These are phyloP conservation scores for Ensete glaucum DNA, from an alignment of 176 grass and related monocot genomes.

Conservation along the genomic window DNA sequence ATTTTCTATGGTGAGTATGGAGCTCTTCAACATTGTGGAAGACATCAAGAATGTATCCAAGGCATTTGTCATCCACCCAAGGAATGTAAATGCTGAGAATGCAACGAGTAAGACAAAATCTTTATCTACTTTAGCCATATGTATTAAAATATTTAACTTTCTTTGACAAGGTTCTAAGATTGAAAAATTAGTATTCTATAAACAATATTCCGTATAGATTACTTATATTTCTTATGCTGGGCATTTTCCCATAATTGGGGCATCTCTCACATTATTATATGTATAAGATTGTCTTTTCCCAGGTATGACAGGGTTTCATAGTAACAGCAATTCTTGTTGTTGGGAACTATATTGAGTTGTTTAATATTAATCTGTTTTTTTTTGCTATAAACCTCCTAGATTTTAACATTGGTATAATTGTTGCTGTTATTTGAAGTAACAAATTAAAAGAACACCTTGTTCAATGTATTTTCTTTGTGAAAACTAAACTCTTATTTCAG, in stretches of 20 bases:
- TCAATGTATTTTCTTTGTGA: background rate
- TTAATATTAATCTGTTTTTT: background rate
- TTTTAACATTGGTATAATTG: background rate
- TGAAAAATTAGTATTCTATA: background rate
- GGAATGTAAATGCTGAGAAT: slow-evolving; percentile 88
- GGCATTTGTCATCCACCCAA: slow-evolving; percentile 69
- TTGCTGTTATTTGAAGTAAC: background rate
- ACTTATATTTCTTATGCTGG: background rate
- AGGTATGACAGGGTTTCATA: no score
- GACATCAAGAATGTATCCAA: slow-evolving; percentile 98
- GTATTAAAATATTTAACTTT: background rate
- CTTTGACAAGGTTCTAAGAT: background rate
- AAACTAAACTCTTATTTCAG: background rate
- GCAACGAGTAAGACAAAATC: slow-evolving; percentile 37
- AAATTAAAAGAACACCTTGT: background rate
- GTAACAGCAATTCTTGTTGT: background rate
- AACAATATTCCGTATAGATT: background rate
- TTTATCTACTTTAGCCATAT: background rate
- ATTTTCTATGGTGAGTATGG: slow-evolving; percentile 95
- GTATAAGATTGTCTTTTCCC: no score
- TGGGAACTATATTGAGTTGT: background rate
- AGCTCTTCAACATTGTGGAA: slow-evolving; percentile 95
- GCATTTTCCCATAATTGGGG: background rate
- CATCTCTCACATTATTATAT: background rate
- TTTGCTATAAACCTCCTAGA: background rate